Base-by-base conservation (phyloP, 2,329 filamentous ascomycete genomes). In the Blumeriella jaapii region DNA sequence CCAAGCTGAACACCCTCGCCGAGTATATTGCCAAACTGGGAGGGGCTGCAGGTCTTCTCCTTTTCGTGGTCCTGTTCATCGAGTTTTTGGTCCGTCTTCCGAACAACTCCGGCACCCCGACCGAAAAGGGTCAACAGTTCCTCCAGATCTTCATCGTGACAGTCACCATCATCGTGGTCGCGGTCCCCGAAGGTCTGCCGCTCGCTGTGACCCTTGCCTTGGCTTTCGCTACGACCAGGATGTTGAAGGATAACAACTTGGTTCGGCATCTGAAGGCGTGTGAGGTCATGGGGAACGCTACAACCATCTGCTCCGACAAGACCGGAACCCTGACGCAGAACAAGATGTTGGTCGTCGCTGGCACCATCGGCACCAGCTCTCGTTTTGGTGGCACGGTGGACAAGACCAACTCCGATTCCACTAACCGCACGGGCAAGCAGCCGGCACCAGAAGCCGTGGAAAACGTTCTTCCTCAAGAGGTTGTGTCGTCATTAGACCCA, bases 51-150 rank as follows among this genome's bases (percentile, higher is more conserved):
- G 82, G 81, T 35, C 60, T 83, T 11, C 59, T 87, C 7, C 65
- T 89, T n/a, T 89, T 89, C 52, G 62, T 85, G 31, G 79, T 86
- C 5, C 63, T 86, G 6, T 74, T 87, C 50, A 85, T 87, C 63
- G 80, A 83, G 49, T 89, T 86, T 53, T 57, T 82, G 14, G 79
- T 70, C 18, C 59, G 67, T 12, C 64, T 86, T 5, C 67, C 69
- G 3, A 50, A 59, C 14, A 74, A 70, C 46, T 32, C 49, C 15
- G 56, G 46, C 0, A 57, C 60, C 0, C 61, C 73, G 1, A 61
- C 68, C 2, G 55, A 69, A 22, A 80, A 79, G 52, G 75, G 70
- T 3, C 69, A 75, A 48, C 56, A 68, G 32, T 78, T 78, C 52
- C 57, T 78, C 43, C 63, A 68, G 17, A 76, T 78, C 29, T 64